Base-by-base conservation (phyloP, 2,329 filamentous ascomycete species). In the Arthroderma sp. region DNA sequence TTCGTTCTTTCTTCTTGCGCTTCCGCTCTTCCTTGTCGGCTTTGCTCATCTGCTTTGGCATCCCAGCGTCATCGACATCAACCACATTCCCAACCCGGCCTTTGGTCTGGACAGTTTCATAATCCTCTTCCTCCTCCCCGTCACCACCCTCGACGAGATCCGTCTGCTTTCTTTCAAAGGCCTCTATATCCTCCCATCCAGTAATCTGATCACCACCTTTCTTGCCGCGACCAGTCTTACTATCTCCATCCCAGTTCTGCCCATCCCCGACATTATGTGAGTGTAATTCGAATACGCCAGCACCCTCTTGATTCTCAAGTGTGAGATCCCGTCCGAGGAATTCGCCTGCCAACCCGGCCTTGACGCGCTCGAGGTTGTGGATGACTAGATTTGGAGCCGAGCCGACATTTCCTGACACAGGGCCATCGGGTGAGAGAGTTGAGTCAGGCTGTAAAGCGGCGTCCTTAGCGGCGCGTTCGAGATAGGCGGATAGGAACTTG, bases 1-100 rank as follows among this genome's bases (percentile, higher is more conserved):
- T 63, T 54, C 69, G 66, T 55, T 70, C 68, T 58, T 74, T 76
- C 68, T 78, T 78, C 48, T 64, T 67, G 51, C 64, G 65, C 60
- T 73, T 77, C 49, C 72, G 65, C 44, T 71, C 69, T 50, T 72
- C 72, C 57, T 72, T 73, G 50, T 74, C 70, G 40, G 66, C 50
- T 40, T 54, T 60, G 40, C 61, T 56, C 28, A 53, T 53, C 4
- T 61, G 58, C 44, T 68, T 50, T 43, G 68, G 65, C 1, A 64
- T 66, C 43, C 66, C 59, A 33, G 68, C 61, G 15, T 64, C 66
- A 30, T 61, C 56, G 29, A 58, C 60, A 46, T 62, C 62, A 36
- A 60, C 58, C 37, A 57, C 60, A 46, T 66, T 59, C 15, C 15
- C 15, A 22, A 22, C 15, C 15, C 15, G 15, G 15, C 15, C 15